Percentiles rank a stretch among this genome's conserved stretches.
These are phyloP conservation scores for Leccinum aurantiacum DNA, from an alignment of 768 basidiomycete genomes.

Conservation along the genomic window DNA sequence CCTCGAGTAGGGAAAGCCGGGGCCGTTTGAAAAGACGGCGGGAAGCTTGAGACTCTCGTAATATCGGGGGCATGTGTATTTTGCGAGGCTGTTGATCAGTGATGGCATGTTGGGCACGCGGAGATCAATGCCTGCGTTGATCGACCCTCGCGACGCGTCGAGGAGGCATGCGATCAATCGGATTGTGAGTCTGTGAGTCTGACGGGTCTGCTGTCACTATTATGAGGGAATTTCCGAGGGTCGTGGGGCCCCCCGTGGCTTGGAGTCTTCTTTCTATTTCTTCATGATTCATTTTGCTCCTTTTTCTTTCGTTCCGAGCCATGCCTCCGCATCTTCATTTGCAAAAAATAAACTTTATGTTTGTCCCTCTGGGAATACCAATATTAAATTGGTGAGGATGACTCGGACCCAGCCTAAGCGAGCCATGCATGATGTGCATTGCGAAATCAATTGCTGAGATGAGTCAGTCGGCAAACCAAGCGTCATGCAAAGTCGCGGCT, in stretches of 20 bases:
- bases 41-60: constrained; percentile 25
- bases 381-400: too few species aligned
- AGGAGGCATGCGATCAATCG: background rate
- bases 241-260: background rate
- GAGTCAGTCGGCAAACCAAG: background rate
- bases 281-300: too few species aligned
- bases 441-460: background rate
- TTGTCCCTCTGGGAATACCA: too few species aligned
- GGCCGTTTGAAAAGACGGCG: constrained; percentile 48
- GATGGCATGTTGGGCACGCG: background rate
- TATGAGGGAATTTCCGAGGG: background rate
- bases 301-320: too few species aligned
- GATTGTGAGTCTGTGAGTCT: background rate
- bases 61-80: background rate
- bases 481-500: too few species aligned
- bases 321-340: too few species aligned
- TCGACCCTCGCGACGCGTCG: background rate
- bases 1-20: constrained; percentile 42
- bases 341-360: too few species aligned
- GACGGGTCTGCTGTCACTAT: too few species aligned
- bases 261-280: background rate
- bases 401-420: background rate
- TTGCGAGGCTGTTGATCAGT: background rate
- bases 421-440: background rate
- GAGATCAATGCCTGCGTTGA: background rate